Base-by-base conservation (phyloP, 257 asterid species). In the Solanum lycopersicoides region DNA sequence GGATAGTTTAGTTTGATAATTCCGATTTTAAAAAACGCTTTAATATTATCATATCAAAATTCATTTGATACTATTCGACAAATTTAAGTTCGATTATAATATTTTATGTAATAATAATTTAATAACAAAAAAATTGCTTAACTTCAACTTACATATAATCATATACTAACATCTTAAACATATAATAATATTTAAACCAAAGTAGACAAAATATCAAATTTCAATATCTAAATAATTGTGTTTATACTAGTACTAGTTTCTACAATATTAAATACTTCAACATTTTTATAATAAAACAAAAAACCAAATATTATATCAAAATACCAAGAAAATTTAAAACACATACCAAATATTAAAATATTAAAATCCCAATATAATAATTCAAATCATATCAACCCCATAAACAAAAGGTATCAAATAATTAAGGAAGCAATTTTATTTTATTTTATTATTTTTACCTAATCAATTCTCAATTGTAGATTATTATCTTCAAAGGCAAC, bases 401-500 rank as follows among this genome's bases (percentile, higher is more conserved):
- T 60, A n/a, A n/a, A 23, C 69, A 23, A 21, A 23, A 60, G 15
- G 30, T 60, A 63, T n/a, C 28, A 28, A 60, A 63, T 63, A 4
- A 25, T 66, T 25, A 34, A 72, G 12, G 80, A 12, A 35, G 3
- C 2, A 72, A 72, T 32, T 34, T 3, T 72, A 12, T 72, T 1
- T 16, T 16, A 8, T 71, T 35, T 35, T 35, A 4, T 71, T 3
- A 34, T 34, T 72, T 18, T 72, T 72, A 34, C 45, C 28, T 72
- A 72, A 72, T 72, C 45, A 44, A 63, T 47, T 45, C 13, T 45
- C 13, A 84, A 16, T 16, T 7, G 42, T 32, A 3, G 21, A 75
- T n/a, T 14, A 86, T 69, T 69, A 44, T 9, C 9, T 18, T 14
- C 72, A 72, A 85, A 90, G 92, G 87, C 86, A 91, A 86, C 1